phyloP scores from a whole-genome alignment of 2,329 filamentous ascomycete species.

The Madurella mycetomatis region DNA sequence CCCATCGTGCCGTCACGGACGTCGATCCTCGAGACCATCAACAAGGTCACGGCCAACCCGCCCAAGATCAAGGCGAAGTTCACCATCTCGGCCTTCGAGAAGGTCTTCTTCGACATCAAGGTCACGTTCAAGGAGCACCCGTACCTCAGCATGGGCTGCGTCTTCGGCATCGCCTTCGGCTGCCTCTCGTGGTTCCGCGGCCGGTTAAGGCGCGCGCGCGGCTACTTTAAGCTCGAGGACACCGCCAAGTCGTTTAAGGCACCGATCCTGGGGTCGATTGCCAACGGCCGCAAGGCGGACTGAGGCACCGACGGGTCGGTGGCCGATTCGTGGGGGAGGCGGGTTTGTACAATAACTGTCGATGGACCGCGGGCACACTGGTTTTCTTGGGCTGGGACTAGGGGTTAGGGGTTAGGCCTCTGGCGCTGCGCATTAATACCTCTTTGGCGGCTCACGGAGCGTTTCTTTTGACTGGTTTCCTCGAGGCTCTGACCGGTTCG shows the following conservation, averaged over 20 bases:
- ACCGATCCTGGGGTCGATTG: conserved; percentile 14
- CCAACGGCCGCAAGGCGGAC: conserved; percentile 19
- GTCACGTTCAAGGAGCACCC: conserved; percentile 56
- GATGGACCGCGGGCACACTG: neutral
- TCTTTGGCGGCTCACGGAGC: neutral
- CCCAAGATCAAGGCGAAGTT: conserved; percentile 72
- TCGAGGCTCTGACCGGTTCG: neutral
- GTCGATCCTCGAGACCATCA: conserved; percentile 82
- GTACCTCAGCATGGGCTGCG: conserved; percentile 52
- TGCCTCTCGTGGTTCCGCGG: conserved; percentile 51
- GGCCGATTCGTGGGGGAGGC: neutral
- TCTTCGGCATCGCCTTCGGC: conserved; percentile 53
- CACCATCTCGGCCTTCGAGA: conserved; percentile 67
- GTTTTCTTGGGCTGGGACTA: neutral
- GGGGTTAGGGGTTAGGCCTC: neutral
- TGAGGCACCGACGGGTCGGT: conserved; percentile 4
- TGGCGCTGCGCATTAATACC: neutral
- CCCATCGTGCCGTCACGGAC: conserved; percentile 85
- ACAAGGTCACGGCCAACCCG: conserved; percentile 63
- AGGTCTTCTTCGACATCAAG: conserved; percentile 65
- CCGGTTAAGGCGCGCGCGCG: conserved; percentile 49
- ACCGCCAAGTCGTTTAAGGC: conserved; percentile 33
- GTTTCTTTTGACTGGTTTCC: neutral
- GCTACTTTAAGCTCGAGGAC: conserved; percentile 61
- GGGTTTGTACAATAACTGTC: neutral